These are phyloP conservation scores for Alnus rubra DNA, from an alignment of 306 rosid genomes.

Conservation along the genomic window DNA sequence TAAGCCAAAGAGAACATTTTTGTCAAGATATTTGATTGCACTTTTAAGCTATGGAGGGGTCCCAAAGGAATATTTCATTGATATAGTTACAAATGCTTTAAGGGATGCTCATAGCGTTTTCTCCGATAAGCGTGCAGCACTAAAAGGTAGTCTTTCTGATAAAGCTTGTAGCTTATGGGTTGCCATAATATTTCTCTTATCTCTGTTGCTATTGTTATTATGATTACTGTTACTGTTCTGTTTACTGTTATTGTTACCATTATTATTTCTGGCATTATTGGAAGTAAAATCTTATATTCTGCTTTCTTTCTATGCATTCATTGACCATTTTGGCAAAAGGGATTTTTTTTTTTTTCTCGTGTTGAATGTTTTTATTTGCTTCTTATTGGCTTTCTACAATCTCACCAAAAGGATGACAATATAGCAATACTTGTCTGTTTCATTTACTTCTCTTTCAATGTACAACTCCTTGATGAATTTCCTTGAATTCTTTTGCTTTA, in stretches of 20 bases:
- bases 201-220: too few species aligned
- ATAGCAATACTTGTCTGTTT: conserved; percentile 6
- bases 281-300: not conserved
- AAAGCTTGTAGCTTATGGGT: not conserved
- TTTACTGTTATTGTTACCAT: too few species aligned
- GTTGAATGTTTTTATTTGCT: not conserved
- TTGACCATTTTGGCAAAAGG: not conserved
- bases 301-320: not conserved
- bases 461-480: not conserved
- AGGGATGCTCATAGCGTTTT: conserved; percentile 40
- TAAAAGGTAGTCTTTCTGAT: conserved; percentile 47
- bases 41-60: conserved; percentile 86
- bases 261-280: not conserved
- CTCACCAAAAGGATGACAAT: not conserved
- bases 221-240: too few species aligned
- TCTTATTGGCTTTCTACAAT: not conserved
- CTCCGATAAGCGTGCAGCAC: conserved; percentile 57
- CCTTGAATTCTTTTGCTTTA: conserved; percentile 19
- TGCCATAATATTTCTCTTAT: not conserved
- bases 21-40: conserved; percentile 59
- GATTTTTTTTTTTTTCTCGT: not conserved
- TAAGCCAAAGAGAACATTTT: conserved; percentile 43
- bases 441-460: conserved; percentile 5
- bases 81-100: conserved; percentile 45
- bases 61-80: conserved; percentile 61